phyloP scores from a whole-genome alignment of 2,329 filamentous ascomycete species.

The Colletotrichum salicis region DNA sequence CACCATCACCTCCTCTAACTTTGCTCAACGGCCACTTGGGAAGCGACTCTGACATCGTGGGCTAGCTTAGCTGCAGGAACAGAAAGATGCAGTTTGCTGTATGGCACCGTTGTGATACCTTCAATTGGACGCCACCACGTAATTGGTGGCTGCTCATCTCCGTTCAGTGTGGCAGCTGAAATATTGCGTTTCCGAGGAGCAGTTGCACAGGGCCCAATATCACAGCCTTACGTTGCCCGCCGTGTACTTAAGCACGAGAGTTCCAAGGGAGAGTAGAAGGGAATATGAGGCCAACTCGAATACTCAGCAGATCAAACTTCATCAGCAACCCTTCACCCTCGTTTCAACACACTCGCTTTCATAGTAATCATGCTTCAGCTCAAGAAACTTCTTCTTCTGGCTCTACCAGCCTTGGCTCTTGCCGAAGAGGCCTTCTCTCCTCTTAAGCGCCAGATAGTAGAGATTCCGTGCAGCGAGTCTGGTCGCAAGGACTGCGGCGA shows the following conservation, averaged over 20 bases:
- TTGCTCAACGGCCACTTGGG: not conserved
- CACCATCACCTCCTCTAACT: not conserved
- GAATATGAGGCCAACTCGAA: not conserved
- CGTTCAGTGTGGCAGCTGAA: not conserved
- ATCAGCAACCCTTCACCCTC: not conserved
- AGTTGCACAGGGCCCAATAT: not conserved
- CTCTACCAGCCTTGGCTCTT: slow-evolving; percentile 38
- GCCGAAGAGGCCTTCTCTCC: slow-evolving; percentile 36
- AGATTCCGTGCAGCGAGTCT: slow-evolving; percentile 39
- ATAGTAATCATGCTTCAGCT: slow-evolving; percentile 41
- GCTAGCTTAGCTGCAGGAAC: slow-evolving; percentile 6
- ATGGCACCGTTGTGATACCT: not conserved
- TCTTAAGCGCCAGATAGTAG: slow-evolving; percentile 37
- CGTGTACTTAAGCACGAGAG: not conserved
- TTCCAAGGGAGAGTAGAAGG: not conserved
- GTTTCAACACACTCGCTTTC: not conserved
- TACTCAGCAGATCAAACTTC: not conserved
- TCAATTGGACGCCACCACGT: slow-evolving; percentile 15
- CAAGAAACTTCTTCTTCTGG: slow-evolving; percentile 39
- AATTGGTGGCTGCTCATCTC: slow-evolving; percentile 10
- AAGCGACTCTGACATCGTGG: not conserved
- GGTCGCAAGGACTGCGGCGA: slow-evolving; percentile 42
- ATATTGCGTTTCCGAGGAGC: not conserved
- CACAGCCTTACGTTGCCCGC: not conserved
- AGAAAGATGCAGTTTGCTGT: not conserved